These are phyloP conservation scores for Saxophila tyrrhenica DNA, from an alignment of 495 filamentous ascomycete genomes.

Conservation along the genomic window DNA sequence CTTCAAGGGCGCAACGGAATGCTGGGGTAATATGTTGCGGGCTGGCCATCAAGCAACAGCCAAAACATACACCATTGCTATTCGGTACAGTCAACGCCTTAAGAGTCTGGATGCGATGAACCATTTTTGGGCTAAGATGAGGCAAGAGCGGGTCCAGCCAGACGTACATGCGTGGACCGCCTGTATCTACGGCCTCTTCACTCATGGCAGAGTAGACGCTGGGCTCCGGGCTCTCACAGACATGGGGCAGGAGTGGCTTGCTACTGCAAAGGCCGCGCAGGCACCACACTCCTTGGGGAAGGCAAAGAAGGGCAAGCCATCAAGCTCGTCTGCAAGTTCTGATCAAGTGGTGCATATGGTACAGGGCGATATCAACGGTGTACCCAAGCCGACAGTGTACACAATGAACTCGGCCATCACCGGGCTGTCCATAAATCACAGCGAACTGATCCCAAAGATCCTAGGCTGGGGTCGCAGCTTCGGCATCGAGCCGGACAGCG, in stretches of 20 bases:
- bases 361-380: slow-evolving; percentile 27
- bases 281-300: neutral
- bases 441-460: slow-evolving; percentile 35
- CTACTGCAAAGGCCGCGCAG: slow-evolving; percentile 13
- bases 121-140: slow-evolving; percentile 47
- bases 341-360: no score
- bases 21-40: slow-evolving; percentile 48
- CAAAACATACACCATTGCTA: slow-evolving; percentile 52
- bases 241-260: slow-evolving; percentile 45
- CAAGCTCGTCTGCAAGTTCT: neutral
- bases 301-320: neutral
- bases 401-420: slow-evolving; percentile 52
- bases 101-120: slow-evolving; percentile 40
- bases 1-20: slow-evolving; percentile 39
- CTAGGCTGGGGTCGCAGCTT: slow-evolving; percentile 48
- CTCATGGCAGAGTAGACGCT: slow-evolving; percentile 29
- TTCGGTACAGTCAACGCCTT: slow-evolving; percentile 43
- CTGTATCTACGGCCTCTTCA: slow-evolving; percentile 49
- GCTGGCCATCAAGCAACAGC: slow-evolving; percentile 40
- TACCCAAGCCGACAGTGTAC: slow-evolving; percentile 44
- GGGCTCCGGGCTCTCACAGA: slow-evolving; percentile 48
- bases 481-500: slow-evolving; percentile 45
- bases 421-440: slow-evolving; percentile 37
- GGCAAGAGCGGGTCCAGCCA: slow-evolving; percentile 38
- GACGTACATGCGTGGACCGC: slow-evolving; percentile 51